These are phyloP conservation scores for Eustoma russellianum DNA, from an alignment of 257 asterid species.

Conservation along the genomic window DNA sequence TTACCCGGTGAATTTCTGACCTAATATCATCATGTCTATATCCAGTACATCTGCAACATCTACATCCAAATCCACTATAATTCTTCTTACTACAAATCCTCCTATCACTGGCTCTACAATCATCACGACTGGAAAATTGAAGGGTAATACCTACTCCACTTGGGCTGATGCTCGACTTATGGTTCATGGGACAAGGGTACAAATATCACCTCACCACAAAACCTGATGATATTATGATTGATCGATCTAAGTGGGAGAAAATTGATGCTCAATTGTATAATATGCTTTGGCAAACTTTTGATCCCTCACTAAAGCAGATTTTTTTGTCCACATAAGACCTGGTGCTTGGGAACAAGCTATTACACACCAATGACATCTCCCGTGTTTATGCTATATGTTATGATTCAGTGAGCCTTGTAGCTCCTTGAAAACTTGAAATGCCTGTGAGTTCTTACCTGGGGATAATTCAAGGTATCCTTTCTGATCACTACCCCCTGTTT, in stretches of 20 bases:
- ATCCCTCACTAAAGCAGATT: neutral
- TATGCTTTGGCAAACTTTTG: constrained; percentile 2
- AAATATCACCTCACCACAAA: neutral
- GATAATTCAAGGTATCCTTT: neutral
- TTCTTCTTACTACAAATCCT: neutral
- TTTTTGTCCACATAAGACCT: neutral
- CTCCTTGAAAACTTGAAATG: neutral
- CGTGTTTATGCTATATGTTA: neutral
- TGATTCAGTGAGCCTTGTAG: neutral
- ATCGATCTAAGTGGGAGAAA: neutral
- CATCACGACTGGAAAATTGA: neutral
- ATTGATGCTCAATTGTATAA: constrained; percentile 2
- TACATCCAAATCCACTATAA: neutral
- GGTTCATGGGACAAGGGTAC: constrained; percentile 6
- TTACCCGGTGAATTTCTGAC: no score
- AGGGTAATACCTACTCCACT: neutral
- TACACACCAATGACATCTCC: constrained; percentile 1
- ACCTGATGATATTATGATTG: neutral
- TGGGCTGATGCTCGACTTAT: neutral
- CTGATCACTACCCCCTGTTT: neutral
- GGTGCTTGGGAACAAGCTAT: neutral
- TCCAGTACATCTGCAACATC: neutral
- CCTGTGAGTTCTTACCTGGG: constrained; percentile 6
- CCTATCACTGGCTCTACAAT: neutral
- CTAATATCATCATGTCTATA: neutral